Percentiles rank a stretch among this genome's conserved stretches.
Evolutionary conservation across 1,139 yeast species (phyloP).

Genomic region (Chernovozyma sophiae-reginae): DNA sequence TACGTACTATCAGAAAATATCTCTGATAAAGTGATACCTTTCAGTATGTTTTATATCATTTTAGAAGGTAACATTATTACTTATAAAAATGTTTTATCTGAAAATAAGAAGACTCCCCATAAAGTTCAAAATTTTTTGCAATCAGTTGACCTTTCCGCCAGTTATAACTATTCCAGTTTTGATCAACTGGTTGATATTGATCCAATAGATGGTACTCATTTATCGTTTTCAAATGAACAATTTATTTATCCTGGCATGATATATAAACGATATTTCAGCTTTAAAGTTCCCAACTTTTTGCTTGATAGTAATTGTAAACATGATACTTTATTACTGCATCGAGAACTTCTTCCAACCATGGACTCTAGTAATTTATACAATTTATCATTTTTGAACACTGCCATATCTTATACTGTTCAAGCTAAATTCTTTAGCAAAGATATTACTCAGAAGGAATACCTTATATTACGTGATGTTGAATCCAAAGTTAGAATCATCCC

Average conservation of each 20-base stretch:
- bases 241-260: slow-evolving; percentile 23
- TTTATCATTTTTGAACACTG: slow-evolving; percentile 25
- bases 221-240: slow-evolving; percentile 24
- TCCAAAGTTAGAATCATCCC: slow-evolving; percentile 31
- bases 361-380: slow-evolving; percentile 21
- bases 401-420: slow-evolving; percentile 32
- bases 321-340: slow-evolving; percentile 30
- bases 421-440: slow-evolving; percentile 44
- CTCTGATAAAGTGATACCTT: slow-evolving; percentile 24
- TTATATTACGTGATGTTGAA: slow-evolving; percentile 30
- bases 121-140: slow-evolving; percentile 28
- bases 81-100: slow-evolving; percentile 27
- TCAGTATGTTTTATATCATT: slow-evolving; percentile 39
- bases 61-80: slow-evolving; percentile 34
- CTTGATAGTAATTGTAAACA: slow-evolving; percentile 5
- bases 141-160: slow-evolving; percentile 43
- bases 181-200: slow-evolving; percentile 39
- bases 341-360: slow-evolving; percentile 36
- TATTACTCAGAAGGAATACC: slow-evolving; percentile 37
- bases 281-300: slow-evolving; percentile 6
- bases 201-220: slow-evolving; percentile 24
- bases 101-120: slow-evolving; percentile 11
- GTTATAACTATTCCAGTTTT: slow-evolving; percentile 44
- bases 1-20: slow-evolving; percentile 27
- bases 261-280: slow-evolving; percentile 26